phyloP scores from a whole-genome alignment of 257 asterid genomes.

The Plectranthus barbatus region DNA sequence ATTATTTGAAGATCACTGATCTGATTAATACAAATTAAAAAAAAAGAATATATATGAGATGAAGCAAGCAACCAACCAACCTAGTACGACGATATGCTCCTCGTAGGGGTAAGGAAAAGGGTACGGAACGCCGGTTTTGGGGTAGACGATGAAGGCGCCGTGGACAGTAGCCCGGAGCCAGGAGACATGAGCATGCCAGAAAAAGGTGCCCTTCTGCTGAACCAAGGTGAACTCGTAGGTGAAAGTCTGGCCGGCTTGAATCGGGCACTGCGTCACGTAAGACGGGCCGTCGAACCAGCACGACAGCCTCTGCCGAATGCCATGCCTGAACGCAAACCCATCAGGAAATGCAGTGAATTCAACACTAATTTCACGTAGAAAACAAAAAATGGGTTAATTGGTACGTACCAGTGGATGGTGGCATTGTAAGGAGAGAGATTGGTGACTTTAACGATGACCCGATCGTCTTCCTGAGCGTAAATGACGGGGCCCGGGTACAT shows the following conservation, averaged over 20 bases:
- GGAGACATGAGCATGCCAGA: constrained; percentile 69
- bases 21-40: no score
- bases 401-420: constrained; percentile 52
- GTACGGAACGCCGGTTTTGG: constrained; percentile 44
- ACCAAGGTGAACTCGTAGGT: constrained; percentile 46
- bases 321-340: constrained; percentile 66
- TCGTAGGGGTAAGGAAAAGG: constrained; percentile 47
- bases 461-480: constrained; percentile 57
- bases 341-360: no score
- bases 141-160: constrained; percentile 56
- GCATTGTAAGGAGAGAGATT: constrained; percentile 43
- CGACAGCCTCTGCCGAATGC: constrained; percentile 46
- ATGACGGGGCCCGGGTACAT: constrained; percentile 56
- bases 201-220: constrained; percentile 57
- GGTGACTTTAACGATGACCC: constrained; percentile 33
- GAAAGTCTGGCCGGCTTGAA: constrained; percentile 48
- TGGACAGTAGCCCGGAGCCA: constrained; percentile 60
- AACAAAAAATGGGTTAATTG: no score
- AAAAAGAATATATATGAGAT: neutral
- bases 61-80: constrained; percentile 21
- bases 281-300: constrained; percentile 76
- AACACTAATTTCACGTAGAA: no score
- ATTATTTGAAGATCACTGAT: constrained; percentile 1
- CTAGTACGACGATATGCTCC: constrained; percentile 47
- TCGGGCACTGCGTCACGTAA: constrained; percentile 58